Evolutionary conservation across 2,329 filamentous ascomycete species (phyloP), one percentile per base, ranked within the genome.

Genomic region (Cryphonectria carpinicola): DNA sequence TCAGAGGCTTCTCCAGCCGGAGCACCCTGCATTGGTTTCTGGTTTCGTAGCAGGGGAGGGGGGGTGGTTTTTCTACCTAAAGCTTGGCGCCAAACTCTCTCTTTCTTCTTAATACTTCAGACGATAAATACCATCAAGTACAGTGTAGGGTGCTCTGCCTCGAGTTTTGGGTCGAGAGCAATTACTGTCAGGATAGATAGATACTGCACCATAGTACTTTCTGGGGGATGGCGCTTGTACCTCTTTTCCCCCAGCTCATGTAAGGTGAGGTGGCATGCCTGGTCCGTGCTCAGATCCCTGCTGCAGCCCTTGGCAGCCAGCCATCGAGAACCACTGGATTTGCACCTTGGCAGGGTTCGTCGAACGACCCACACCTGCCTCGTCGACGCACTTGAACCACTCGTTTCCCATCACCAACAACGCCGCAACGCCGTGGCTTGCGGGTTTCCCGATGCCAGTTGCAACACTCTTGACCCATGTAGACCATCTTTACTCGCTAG

Each of bases 51-150:
- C 66, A 68, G 56, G 66, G 66, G 11, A 32, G 32, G 32, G 32
- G 32, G 32, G 32, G 32, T 32, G 32, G 32, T 32, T 32, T 32
- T 32, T 39, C 19, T 13, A 2, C 7, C 14, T 35, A 62, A 68
- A 68, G 66, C 66, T 68, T 68, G 56, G 56, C 56, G 66, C 66
- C 37, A 68, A 52, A 52, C 58, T 17, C 41, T 61, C n/a, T 37
- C 25, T 25, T 8, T 49, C 17, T n/a, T n/a, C 46, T 49, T 22
- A 61, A 62, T 14, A n/a, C 11, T 67, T 62, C 41, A 52, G 66
- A 67, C 41, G 66, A 62, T 39, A 49, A 49, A 39, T 32, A 56
- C 28, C 2, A 22, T 46, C 14, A n/a, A 2, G 4, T 52, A 35
- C 28, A 32, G 60, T 39, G 8, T 10, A 41, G 35, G 32, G 35